Base-by-base conservation (phyloP, 768 basidiomycete species). In the Suillus luteus region DNA sequence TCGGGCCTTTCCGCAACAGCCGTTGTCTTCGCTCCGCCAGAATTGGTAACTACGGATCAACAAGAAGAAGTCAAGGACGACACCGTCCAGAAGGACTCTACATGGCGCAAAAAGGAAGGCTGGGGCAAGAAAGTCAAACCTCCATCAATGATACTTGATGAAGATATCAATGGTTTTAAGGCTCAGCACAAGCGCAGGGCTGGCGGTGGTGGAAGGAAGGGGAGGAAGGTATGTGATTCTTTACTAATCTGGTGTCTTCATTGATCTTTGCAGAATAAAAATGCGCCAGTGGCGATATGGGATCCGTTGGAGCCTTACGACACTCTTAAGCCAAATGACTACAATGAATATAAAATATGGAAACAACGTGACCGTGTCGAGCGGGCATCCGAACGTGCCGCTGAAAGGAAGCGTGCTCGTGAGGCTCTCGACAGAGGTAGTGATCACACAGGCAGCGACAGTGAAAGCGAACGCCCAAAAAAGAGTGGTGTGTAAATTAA, bases 121-220 rank as follows among this genome's bases (percentile, higher is more conserved):
- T 93, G 93, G 93, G 90, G 90, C 49, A 91, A 89, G 77, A 93
- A 93, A 73, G 88, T 94, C 71, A 93, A 93, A 69, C 93, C 93
- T 17, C 93, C 93, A 3, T 91, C 91, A 0, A 94, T 95, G 92
- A 81, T 94, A 24, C 83, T 95, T 11, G 93, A 95, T 65, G 93
- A 95, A 64, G 92, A 95, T 65, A 81, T 95, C 66, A 95, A 95
- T 63, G 93, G 93, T 1, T 95, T 90, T 76, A 90, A 86, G 69
- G 70, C 82, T 14, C 79, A 81, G 12, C 86, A 84, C 61, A 86
- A 83, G 64, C 86, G 80, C 66, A 81, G 82, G 65, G 81, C 76
- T 17, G 83, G 82, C 1, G 83, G 81, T 17, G 84, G 77, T 3
- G 70, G 74, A 6, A 83, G 79, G 73, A 83, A 80, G 63, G 78